Conservation (phyloP, 2,329 filamentous ascomycete species). For the Paraphoma chrysanthemicola region DNA sequence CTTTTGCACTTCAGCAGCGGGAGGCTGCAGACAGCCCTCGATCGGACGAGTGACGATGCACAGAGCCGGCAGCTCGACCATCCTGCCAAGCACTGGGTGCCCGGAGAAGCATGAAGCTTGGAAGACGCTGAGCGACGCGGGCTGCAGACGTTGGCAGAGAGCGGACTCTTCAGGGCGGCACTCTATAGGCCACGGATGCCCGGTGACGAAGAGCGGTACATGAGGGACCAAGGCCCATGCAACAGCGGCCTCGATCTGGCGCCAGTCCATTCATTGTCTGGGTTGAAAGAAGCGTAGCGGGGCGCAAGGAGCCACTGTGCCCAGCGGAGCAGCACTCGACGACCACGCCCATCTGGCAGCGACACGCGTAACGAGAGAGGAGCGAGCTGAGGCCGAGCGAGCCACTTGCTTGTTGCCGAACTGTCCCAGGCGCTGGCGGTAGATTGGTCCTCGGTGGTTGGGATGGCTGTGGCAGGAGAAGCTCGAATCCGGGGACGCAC, state of each 20-base stretch:
- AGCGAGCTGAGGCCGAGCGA: constrained; percentile 5
- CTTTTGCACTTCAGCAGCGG: constrained; percentile 10
- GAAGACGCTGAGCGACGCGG: constrained; percentile 18
- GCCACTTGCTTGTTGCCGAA: not conserved
- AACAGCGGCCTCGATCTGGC: constrained; percentile 35
- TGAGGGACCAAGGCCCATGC: constrained; percentile 17
- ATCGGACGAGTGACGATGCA: constrained; percentile 16
- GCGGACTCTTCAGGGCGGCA: constrained; percentile 14
- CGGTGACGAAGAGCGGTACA: constrained; percentile 27
- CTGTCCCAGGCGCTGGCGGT: no score
- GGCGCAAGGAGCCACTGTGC: constrained; percentile 13
- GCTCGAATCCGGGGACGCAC: not conserved
- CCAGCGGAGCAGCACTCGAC: constrained; percentile 8
- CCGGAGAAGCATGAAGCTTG: constrained; percentile 13
- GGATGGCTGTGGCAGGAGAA: no score
- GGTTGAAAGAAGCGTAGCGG: constrained; percentile 23
- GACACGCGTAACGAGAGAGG: constrained; percentile 3
- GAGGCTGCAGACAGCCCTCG: constrained; percentile 24
- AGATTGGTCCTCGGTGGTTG: no score
- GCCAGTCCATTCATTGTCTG: constrained; percentile 35
- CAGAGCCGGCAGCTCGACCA: constrained; percentile 5
- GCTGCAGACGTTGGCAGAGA: constrained; percentile 18
- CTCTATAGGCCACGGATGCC: constrained; percentile 35
- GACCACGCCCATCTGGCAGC: not conserved
- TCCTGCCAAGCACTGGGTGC: constrained; percentile 12